Base-by-base conservation (phyloP, 345 rosid species). In the Salix purpurea region DNA sequence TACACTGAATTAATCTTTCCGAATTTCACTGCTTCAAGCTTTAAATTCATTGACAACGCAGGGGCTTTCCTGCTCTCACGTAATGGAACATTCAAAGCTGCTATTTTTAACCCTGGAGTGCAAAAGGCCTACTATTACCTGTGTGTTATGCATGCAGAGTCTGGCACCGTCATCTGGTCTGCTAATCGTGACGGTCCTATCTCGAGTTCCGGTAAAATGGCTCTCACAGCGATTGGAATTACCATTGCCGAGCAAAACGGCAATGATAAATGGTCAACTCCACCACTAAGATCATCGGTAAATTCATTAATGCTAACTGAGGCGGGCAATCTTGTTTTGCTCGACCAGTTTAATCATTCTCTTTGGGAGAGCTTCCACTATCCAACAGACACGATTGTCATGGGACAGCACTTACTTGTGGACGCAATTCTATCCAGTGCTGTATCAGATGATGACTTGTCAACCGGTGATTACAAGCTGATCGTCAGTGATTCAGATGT, bases 311-410 rank as follows among this genome's bases (percentile, higher is more conserved):
- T 54, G 65, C 81, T 94, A 71, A 89, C 84, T 10, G 95, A 94
- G 81, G 77, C 82, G 83, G 98, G 98, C 1, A 92, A 94, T 77
- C 89, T 94, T 67, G 85, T 89, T 72, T 71, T 94, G 21, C 89
- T 92, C 5, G 94, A 90, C 85, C 86, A 69, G 11, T 76, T 74
- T 26, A 94, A 92, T 73, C 74, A 1, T 73, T 87, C 94, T 65
- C 79, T 94, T 12, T 94, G 98, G 98, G 92, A 94, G 73, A 94
- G 95, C 77, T 94, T 94, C 76, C 54, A 79, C 0, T 2, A 85
- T 65, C 98, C 98, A 1, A 91, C 94, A 0, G 97, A 94, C 78
- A 87, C 97, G 2, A 83, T 94, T 61, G 92, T 91, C 39, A 77
- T 86, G 6, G 97, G 97, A 78, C 98, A 94, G 74, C 78, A 18